A percentile compares a stretch with the other conserved stretches of the same genome.
phyloP scores from a whole-genome alignment of 2,329 filamentous ascomycete species.

The Paracamarosporium sp. region DNA sequence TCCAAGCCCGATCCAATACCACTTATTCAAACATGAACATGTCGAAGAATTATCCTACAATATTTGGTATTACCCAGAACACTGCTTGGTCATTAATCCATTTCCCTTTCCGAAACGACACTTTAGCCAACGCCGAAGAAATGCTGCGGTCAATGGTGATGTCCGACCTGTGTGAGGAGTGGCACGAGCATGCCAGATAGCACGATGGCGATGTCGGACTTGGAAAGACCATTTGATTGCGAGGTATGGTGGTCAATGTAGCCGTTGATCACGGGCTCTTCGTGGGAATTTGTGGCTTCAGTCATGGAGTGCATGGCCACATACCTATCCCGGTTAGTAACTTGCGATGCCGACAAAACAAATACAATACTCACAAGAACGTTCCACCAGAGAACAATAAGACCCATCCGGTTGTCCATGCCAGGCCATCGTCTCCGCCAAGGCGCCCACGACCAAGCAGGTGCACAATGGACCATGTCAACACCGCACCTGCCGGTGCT shows the following conservation, averaged over 20 bases:
- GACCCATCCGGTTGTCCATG: constrained; percentile 91
- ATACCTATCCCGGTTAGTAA: constrained; percentile 65
- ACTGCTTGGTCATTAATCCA: not conserved
- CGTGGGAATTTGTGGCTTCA: constrained; percentile 62
- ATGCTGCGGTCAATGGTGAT: constrained; percentile 58
- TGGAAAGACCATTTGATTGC: constrained; percentile 58
- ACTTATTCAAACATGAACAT: not conserved
- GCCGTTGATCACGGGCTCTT: constrained; percentile 50
- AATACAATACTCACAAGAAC: constrained; percentile 75
- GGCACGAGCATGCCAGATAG: constrained; percentile 80
- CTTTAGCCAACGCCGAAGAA: constrained; percentile 1
- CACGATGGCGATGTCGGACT: constrained; percentile 64
- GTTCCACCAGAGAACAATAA: constrained; percentile 95
- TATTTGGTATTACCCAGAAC: constrained; percentile 8
- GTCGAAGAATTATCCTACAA: not conserved
- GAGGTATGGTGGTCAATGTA: constrained; percentile 61
- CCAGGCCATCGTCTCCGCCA: constrained; percentile 66
- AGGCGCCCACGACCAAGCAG: constrained; percentile 70
- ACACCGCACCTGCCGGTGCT: constrained; percentile 82
- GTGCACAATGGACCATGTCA: constrained; percentile 81
- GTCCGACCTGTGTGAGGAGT: constrained; percentile 77
- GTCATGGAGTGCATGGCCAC: constrained; percentile 99
- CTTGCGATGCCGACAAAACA: not conserved
- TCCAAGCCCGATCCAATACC: not conserved
- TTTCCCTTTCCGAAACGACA: not conserved